Evolutionary conservation across 2,329 filamentous ascomycete genomes (phyloP), one percentile per base, ranked within the genome.

Genomic region (Colletotrichum godetiae): DNA sequence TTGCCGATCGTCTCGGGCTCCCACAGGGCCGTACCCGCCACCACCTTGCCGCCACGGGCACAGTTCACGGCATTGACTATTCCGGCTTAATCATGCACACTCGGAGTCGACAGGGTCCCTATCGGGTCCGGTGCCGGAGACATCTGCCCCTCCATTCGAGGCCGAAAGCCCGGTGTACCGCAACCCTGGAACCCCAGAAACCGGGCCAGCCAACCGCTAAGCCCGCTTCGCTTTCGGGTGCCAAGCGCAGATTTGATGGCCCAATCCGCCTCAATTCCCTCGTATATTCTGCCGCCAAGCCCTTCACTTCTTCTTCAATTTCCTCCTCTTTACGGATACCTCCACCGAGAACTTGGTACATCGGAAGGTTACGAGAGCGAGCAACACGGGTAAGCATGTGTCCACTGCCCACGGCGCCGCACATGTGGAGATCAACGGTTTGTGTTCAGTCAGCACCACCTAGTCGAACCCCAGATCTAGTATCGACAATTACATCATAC

Each of bases 371-470:
- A 49, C 42, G 42, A 49, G 19, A 49, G 42, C 42, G 8, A 49
- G 42, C 42, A 49, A 19, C 42, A 49, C 24, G 3, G 10, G 15
- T 15, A 11, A 27, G 46, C 35, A 13, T 35, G 58, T 46, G 37
- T 15, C 15, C 46, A 49, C 11, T 29, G 37, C 24, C 15, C 29
- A 31, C 19, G 42, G 37, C 11, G 37, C 37, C 19, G 60, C 42
- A 10, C 7, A 33, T 62, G 42, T 62, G 42, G 60, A 62, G 60
- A 53, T 49, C 15, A 52, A 52, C 42, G 42, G 59, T 4, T 42
- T 42, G 59, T 62, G 60, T 33, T 33, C 60, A 52, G 60, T 63
- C 29, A 63, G 60, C 60, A 53, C 60, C 60, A 63, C 15, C 7
- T 49, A n/a, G 42, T n/a, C 42, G 42, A 49, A 8, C 42, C 42